Conservation (phyloP, 805 yeast genomes). For the Blastobotrys americana region DNA sequence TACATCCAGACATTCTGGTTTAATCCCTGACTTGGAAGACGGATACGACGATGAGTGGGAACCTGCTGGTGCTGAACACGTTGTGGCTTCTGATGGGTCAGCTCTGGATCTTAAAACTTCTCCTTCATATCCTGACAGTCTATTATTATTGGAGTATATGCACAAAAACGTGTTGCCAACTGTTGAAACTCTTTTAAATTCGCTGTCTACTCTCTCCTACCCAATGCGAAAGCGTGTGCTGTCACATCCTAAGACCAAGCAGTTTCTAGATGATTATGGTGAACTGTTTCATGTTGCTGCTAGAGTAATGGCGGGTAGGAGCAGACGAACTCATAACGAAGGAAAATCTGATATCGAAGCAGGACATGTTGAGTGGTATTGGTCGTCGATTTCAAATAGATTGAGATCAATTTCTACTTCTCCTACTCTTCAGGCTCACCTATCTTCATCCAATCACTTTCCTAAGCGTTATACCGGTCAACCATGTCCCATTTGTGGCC, state of each 20-base stretch:
- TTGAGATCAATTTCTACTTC: constrained; percentile 14
- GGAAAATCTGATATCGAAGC: constrained; percentile 18
- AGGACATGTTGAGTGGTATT: constrained; percentile 16
- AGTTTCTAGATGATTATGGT: constrained; percentile 17
- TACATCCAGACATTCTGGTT: not conserved
- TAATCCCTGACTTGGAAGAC: not conserved
- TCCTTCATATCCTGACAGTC: constrained; percentile 23
- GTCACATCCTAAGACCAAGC: constrained; percentile 17
- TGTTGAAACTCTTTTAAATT: constrained; percentile 12
- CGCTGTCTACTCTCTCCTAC: constrained; percentile 19
- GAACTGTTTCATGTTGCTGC: constrained; percentile 19
- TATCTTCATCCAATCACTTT: constrained; percentile 12
- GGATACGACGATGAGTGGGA: constrained; percentile 3
- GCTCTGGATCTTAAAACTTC: constrained; percentile 4
- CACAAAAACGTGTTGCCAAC: constrained; percentile 20
- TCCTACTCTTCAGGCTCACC: constrained; percentile 9
- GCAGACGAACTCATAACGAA: constrained; percentile 11
- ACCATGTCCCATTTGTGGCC: constrained; percentile 21
- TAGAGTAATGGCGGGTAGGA: constrained; percentile 22
- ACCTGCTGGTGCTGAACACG: constrained; percentile 23
- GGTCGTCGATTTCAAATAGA: constrained; percentile 16
- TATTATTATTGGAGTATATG: constrained; percentile 7
- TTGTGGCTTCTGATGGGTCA: constrained; percentile 19
- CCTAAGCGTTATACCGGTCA: constrained; percentile 3
- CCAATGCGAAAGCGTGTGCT: constrained; percentile 18